Base-by-base conservation (phyloP, 2,329 filamentous ascomycete species). In the Fusarium cyanostomum region DNA sequence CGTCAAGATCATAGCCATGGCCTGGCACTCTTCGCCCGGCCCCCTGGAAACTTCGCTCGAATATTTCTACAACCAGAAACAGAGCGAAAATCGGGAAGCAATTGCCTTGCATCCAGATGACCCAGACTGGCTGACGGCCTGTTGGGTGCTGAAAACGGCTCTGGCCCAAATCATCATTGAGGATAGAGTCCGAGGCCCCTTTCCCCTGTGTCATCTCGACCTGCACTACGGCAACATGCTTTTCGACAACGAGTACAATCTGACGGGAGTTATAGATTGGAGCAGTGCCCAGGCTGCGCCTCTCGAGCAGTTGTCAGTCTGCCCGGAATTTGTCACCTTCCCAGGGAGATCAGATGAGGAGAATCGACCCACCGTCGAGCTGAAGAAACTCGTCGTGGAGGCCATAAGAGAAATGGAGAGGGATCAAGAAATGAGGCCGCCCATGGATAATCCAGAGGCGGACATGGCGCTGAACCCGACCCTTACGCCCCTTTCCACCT, bases 181-280 rank as follows among this genome's bases (percentile, higher is more conserved):
- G 46, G 68, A 71, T 31, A 61, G 69, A 46, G 55, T 75, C 16
- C 59, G 64, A 48, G 73, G 76, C 38, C 75, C 75, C 12, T 79
- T 76, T 66, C 73, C 74, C n/a, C 61, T 78, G 1, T 76, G 75
- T 56, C 71, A 74, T 44, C 55, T 73, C 4, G 72, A 72, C 15
- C 62, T 78, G 4, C 76, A 77, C 66, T 74, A 67, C 57, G 75
- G 75, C 34, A 79, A 80, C 38, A 66, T 80, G 58, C 73, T 79
- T 7, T 79, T 80, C 27, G 78, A 80, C 57, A 58, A 74, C 15
- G 76, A 80, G 41, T 78, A 77, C 62, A 78, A 77, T 58, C 51
- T 78, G 31, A 74, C 66, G 2, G 75, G 71, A 16, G 59, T 79
- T 28, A 67, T 78, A 39, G 75, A 76, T 59, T 79, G 75, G 76